These are phyloP conservation scores for Flaveria brownii DNA, from an alignment of 129 eudicot species.

Conservation along the genomic window DNA sequence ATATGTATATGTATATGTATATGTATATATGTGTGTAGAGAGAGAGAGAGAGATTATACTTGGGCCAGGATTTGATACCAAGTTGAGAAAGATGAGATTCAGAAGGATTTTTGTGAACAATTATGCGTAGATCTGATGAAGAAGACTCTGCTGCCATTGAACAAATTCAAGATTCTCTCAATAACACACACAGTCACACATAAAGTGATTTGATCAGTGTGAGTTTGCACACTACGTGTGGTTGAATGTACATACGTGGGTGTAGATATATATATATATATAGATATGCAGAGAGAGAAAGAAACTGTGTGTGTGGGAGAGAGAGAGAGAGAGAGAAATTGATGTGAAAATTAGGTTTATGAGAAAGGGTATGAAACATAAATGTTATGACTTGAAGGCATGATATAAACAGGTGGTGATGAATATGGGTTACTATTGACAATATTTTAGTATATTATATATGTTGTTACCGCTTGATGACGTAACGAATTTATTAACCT, in stretches of 20 bases:
- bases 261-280: slow-evolving; percentile 7
- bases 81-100: slow-evolving; percentile 69
- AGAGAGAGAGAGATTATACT: slow-evolving; percentile 51
- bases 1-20: too few relatives aligned
- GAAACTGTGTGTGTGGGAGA: slow-evolving; percentile 4
- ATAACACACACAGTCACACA: not conserved
- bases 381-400: slow-evolving; percentile 23
- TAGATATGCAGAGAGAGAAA: not conserved
- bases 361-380: not conserved
- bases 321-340: not conserved
- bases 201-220: slow-evolving; percentile 27
- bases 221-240: slow-evolving; percentile 38
- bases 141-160: slow-evolving; percentile 61
- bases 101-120: slow-evolving; percentile 81
- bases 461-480: too few relatives aligned
- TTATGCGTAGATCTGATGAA: slow-evolving; percentile 54
- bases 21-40: not conserved
- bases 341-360: slow-evolving; percentile 7
- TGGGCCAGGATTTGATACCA: slow-evolving; percentile 96
- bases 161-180: slow-evolving; percentile 15
- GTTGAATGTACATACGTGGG: slow-evolving; percentile 11
- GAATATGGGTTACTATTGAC: not conserved
- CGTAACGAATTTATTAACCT: too few relatives aligned
- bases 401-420: slow-evolving; percentile 12
- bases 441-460: too few relatives aligned